A percentile compares a stretch with the other conserved stretches of the same genome.
phyloP scores from a whole-genome alignment of 805 yeast genomes.

The Peterozyma xylosa region DNA sequence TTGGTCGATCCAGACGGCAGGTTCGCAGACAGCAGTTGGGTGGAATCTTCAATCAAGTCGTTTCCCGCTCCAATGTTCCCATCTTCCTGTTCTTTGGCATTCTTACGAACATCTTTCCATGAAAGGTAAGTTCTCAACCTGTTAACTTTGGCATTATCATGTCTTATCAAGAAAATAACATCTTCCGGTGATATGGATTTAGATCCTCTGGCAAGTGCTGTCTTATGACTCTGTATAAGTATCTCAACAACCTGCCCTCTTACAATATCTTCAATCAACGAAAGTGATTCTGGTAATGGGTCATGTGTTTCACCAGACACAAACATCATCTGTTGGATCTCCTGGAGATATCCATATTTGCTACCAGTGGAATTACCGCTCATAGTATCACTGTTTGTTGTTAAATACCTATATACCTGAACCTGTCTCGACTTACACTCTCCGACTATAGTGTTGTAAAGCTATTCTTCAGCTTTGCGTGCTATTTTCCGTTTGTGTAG shows the following conservation, averaged over 20 bases:
- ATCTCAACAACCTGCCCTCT: conserved; percentile 91
- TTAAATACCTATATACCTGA: too few species aligned
- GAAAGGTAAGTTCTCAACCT: conserved; percentile 84
- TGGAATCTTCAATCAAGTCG: conserved; percentile 22
- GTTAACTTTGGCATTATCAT: conserved; percentile 90
- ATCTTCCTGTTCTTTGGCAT: conserved; percentile 50
- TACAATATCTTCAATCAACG: conserved; percentile 92
- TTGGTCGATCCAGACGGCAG: conserved; percentile 13
- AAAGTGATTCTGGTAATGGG: conserved; percentile 86
- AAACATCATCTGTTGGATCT: conserved; percentile 99
- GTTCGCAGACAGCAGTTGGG: conserved; percentile 4
- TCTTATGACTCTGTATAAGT: conserved; percentile 61
- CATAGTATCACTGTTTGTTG: too few species aligned
- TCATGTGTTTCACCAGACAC: conserved; percentile 93
- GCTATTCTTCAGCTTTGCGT: too few species aligned
- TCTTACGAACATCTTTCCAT: conserved; percentile 95
- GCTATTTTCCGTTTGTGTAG: too few species aligned
- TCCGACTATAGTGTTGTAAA: too few species aligned
- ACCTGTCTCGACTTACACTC: too few species aligned
- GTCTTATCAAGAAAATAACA: conserved; percentile 84
- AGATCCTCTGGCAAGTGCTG: conserved; percentile 75
- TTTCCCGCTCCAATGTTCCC: conserved; percentile 36
- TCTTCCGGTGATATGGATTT: conserved; percentile 87
- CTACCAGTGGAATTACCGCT: too few species aligned
- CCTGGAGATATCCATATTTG: conserved; percentile 75